phyloP scores from a whole-genome alignment of 306 rosid species.

The Castanospermum australe region DNA sequence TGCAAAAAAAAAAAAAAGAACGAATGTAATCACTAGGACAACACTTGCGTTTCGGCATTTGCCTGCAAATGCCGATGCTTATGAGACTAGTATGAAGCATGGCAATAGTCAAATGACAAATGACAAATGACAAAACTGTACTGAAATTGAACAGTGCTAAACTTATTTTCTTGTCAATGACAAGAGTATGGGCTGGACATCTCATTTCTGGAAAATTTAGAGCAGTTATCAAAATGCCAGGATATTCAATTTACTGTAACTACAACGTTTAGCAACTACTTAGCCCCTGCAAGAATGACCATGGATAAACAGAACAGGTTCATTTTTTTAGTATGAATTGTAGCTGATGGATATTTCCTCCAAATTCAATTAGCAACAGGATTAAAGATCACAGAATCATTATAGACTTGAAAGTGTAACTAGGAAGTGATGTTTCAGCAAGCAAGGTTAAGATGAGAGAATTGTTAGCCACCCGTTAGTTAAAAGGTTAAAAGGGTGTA shows the following conservation, averaged over 20 bases:
- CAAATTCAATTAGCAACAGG: background rate
- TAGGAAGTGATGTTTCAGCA: background rate
- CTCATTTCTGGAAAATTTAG: constrained; percentile 1
- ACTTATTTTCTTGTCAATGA: background rate
- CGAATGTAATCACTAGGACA: background rate
- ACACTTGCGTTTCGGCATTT: background rate
- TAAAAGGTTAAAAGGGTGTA: too few species aligned
- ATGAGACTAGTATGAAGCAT: background rate
- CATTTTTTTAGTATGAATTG: background rate
- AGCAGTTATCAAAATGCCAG: background rate
- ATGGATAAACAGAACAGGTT: background rate
- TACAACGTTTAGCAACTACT: too few species aligned
- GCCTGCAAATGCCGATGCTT: background rate
- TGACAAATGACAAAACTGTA: background rate
- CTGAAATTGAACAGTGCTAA: background rate
- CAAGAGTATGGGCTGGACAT: background rate
- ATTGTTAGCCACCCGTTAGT: too few species aligned
- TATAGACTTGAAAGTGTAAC: background rate
- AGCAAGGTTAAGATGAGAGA: background rate
- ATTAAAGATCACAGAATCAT: background rate
- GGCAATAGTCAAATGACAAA: background rate
- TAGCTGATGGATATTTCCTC: background rate
- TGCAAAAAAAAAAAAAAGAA: constrained; percentile 27
- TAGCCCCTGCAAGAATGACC: background rate
- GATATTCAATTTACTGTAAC: too few species aligned